Evolutionary conservation across 1,284 basidiomycete species (phyloP), one percentile per base, ranked within the genome.

Genomic region (Ceratobasidium sp.): DNA sequence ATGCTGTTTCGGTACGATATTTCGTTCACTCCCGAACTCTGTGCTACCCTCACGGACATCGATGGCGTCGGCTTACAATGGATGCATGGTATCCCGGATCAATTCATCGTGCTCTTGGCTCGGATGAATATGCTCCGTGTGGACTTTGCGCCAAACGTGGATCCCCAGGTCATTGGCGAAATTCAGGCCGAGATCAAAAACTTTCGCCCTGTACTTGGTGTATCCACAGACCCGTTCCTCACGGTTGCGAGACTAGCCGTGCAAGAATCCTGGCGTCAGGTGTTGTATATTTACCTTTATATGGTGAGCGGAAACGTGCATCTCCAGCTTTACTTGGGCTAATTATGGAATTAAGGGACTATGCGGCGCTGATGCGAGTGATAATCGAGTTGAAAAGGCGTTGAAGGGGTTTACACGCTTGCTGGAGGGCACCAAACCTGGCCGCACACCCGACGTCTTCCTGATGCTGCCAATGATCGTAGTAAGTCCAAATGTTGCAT

Each of bases 251-350:
- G 71, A 11, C 22, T 75, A 15, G 56, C 25, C 1, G 71, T 75
- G 8, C 71, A 75, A 66, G 71, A 75, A 37, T 64, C 59, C 2
- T 75, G 71, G 71, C 37, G 71, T 4, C 71, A 68, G 49, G 51
- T 34, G 2, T 9, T 68, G 13, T 75, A 54, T 32, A 66, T 64
- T 29, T 75, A 54, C 44, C 37, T 68, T 19, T 68, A 68, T 34
- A 68, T 68, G 66, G 66, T 68, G 32, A 13, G 66, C 54, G 4
- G 9, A 40, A 25, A 1, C n/a, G 11, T 6, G 1, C 4, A 2
- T 19, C 19, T 4, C 43, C 15, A 3, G 25, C 13, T 25, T 13
- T 40, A 3, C 22, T 3, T 17, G 0, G 6, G 25, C 51, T 68
- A 17, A 68, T 19, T 0, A 32, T 22, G 4, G 11, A 1, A 17